Base-by-base conservation (phyloP, 257 asterid genomes). In the Ligustrum vulgare region DNA sequence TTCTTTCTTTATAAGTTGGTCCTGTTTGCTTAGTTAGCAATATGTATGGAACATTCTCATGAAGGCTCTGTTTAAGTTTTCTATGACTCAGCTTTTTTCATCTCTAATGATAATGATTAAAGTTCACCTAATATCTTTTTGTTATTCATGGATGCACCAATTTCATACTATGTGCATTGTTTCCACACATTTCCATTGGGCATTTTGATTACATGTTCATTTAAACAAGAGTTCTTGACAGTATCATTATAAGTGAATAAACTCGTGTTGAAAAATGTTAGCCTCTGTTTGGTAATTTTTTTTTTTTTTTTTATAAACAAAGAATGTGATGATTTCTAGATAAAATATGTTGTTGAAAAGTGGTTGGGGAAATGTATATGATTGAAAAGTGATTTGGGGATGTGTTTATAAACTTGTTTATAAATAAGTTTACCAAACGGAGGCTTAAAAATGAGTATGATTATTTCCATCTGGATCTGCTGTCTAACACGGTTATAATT, bases 21-120 rank as follows among this genome's bases (percentile, higher is more conserved):
- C 65, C 72, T 56, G 41, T 76, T 39, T 69, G 43, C 51, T 63
- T 23, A 28, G 4, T 73, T 10, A 60, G 35, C 35, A 60, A 60
- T 25, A 13, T 25, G 8, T 22, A 18, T 23, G 33, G 35, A 60
- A 60, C 5, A 2, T 22, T 22, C 34, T 25, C 33, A 11, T 22
- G 23, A 3, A 23, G 8, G 8, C 10, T 10, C 34, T 60, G 16
- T 22, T 25, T 0, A 22, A 23, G 5, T 60, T 35, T 23, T 9
- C 7, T 60, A 4, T 60, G 23, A 58, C 10, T 58, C 65, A 8
- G 32, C 66, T 2, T 0, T 58, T 20, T 58, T 8, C 9, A 20
- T 20, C 5, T 58, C 31, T 22, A 22, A 8, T 8, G 31, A 58
- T 22, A 22, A 8, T 8, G 31, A 58, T 22, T 13, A 22, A 22